Percentiles rank a stretch among this genome's conserved stretches.
These are phyloP conservation scores for Ceratobasidium theobromae DNA, from an alignment of 1,284 basidiomycete genomes.

Conservation along the genomic window DNA sequence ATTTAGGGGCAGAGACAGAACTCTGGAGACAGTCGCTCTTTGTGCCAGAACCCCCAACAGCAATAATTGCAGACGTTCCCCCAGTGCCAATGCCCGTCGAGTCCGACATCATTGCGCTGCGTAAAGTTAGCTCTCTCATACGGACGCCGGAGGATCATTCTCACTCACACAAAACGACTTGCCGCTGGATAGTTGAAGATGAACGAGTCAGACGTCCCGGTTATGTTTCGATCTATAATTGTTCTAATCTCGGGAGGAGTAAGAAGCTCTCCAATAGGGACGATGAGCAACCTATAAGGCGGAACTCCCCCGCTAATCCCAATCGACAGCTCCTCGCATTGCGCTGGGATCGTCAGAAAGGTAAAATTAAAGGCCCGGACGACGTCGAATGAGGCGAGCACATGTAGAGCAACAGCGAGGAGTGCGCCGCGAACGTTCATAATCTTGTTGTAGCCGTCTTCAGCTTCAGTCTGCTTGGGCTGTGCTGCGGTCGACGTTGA, in stretches of 20 bases:
- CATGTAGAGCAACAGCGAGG: neutral
- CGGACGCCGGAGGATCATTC: neutral
- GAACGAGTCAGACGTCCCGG: conserved; percentile 52
- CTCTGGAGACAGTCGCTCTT: conserved; percentile 59
- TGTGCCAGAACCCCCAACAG: conserved; percentile 54
- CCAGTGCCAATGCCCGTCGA: conserved; percentile 66
- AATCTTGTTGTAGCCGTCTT: neutral
- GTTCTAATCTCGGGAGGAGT: conserved; percentile 60
- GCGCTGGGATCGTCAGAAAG: conserved; percentile 20
- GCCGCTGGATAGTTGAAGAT: conserved; percentile 63
- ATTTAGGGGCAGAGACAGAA: conserved; percentile 39
- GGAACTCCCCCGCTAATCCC: conserved; percentile 8
- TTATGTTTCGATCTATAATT: conserved; percentile 59
- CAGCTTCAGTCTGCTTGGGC: neutral
- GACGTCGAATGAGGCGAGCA: neutral
- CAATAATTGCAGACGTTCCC: conserved; percentile 66
- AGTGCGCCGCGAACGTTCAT: conserved; percentile 8
- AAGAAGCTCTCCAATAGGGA: conserved; percentile 20
- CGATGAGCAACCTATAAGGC: conserved; percentile 22
- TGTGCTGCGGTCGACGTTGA: conserved; percentile 17
- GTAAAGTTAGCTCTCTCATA: neutral
- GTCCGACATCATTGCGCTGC: conserved; percentile 60
- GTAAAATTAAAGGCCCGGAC: conserved; percentile 22
- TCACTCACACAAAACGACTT: conserved; percentile 60
- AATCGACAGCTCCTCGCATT: conserved; percentile 28